Percentiles rank a stretch among this genome's conserved stretches.
These are phyloP conservation scores for Pistacia atlantica DNA, from an alignment of 345 rosid species.

Conservation along the genomic window DNA sequence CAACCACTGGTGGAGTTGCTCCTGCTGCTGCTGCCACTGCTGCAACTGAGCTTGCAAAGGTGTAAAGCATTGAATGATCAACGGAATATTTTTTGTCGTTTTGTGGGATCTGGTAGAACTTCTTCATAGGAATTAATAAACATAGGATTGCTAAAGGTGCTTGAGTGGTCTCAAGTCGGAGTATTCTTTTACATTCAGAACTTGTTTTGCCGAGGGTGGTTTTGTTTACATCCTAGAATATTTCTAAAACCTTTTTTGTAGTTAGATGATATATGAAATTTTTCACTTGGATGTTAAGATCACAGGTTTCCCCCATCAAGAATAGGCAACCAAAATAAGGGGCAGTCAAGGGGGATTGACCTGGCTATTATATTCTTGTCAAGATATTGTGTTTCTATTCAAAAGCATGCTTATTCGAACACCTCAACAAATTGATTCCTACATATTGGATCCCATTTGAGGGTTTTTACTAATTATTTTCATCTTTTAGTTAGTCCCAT, in stretches of 20 bases:
- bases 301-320: conserved; percentile 20
- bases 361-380: too few species aligned
- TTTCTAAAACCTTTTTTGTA: conserved; percentile 26
- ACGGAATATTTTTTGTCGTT: not conserved
- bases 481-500: too few species aligned
- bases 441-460: too few species aligned
- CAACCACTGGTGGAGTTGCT: conserved; percentile 91
- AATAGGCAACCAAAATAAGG: conserved; percentile 29
- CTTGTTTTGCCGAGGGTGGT: conserved; percentile 32
- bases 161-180: conserved; percentile 31
- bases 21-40: conserved; percentile 53
- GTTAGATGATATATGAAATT: conserved; percentile 31
- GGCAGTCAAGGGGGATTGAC: not conserved
- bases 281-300: conserved; percentile 21
- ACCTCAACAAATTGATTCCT: not conserved
- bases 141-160: conserved; percentile 33
- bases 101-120: conserved; percentile 12
- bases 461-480: too few species aligned
- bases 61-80: conserved; percentile 19
- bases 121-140: conserved; percentile 36
- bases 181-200: conserved; percentile 39
- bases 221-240: conserved; percentile 38
- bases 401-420: not conserved
- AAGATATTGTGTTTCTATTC: not conserved
- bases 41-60: conserved; percentile 45